Base-by-base conservation (phyloP, 1,284 basidiomycete species). In the Porodaedalea pini region DNA sequence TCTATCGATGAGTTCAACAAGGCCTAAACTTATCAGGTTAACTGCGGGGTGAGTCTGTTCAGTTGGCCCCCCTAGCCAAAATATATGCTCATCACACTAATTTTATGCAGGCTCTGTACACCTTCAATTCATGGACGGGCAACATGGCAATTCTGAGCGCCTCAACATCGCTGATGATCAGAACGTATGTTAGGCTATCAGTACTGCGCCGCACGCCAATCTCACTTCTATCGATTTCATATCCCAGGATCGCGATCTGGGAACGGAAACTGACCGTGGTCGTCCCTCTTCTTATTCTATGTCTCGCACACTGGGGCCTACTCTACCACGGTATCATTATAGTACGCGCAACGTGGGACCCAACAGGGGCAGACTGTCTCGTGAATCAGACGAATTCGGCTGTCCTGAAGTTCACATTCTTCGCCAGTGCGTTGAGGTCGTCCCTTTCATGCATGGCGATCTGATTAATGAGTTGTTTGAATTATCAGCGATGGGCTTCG, bases 271-370 rank as follows among this genome's bases (percentile, higher is more conserved):
- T 68, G 43, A 69, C 69, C 15, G 70, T 88, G 34, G 69, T 81
- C 4, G 66, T 79, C 21, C 71, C 77, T 3, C 76, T 88, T 29
- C 73, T 77, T 15, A 61, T 76, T 10, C 71, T 88, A 17, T 83
- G 80, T 60, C 63, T 85, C 31, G 83, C 74, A 2, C 85, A 87
- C 59, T 87, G 85, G 84, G 78, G 71, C 3, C 72, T 88, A 31
- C 70, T 88, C 34, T 85, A 83, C 63, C 79, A 86, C 36, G 81
- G 81, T 23, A 85, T 86, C 81, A 83, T 86, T 67, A 76, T 85
- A 41, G 79, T 88, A 39, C 69, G 73, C 7, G 80, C 83, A 0
- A 64, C 70, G 44, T 88, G 83, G 80, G 73, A 78, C 31, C 61
- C 73, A 4, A 31, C 52, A 10, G 56, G 57, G 4, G 60, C 66